A percentile compares a stretch with the other conserved stretches of the same genome.
Conservation (phyloP, 2,329 filamentous ascomycete species). For the Pseudogymnoascus sp. region DNA sequence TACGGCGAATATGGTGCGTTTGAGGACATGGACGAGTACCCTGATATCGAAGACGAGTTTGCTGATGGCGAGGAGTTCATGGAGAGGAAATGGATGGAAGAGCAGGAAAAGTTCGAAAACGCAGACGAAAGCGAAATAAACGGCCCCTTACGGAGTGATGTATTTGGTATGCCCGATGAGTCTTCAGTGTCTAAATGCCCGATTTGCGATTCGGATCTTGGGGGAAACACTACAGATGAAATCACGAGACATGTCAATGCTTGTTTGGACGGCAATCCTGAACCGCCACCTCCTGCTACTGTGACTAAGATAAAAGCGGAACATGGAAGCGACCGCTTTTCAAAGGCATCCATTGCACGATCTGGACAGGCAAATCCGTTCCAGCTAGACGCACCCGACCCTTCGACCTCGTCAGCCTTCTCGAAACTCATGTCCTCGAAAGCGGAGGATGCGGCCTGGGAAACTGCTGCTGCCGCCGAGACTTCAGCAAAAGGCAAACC, state of each 20-base stretch:
- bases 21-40: constrained; percentile 55
- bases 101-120: constrained; percentile 61
- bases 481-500: constrained; percentile 72
- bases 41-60: constrained; percentile 35
- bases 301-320: constrained; percentile 31
- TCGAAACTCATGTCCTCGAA: constrained; percentile 88
- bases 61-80: constrained; percentile 58
- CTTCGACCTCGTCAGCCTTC: constrained; percentile 54
- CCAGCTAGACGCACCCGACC: constrained; percentile 36
- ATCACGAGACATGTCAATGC: constrained; percentile 82
- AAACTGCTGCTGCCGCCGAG: constrained; percentile 74
- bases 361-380: constrained; percentile 80
- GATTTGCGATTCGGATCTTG: constrained; percentile 63
- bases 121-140: constrained; percentile 40
- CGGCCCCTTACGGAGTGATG: neutral
- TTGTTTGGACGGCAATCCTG: constrained; percentile 77
- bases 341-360: constrained; percentile 59
- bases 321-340: constrained; percentile 51
- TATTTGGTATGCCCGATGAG: constrained; percentile 27
- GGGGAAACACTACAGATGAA: constrained; percentile 55
- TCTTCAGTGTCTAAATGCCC: constrained; percentile 51
- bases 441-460: constrained; percentile 86
- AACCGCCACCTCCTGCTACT: constrained; percentile 40
- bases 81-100: constrained; percentile 65
- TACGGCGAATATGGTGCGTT: constrained; percentile 45